Percentiles rank a stretch among this genome's conserved stretches.
phyloP scores from a whole-genome alignment of 2,329 filamentous ascomycete species.

The Trichoderma sp. region DNA sequence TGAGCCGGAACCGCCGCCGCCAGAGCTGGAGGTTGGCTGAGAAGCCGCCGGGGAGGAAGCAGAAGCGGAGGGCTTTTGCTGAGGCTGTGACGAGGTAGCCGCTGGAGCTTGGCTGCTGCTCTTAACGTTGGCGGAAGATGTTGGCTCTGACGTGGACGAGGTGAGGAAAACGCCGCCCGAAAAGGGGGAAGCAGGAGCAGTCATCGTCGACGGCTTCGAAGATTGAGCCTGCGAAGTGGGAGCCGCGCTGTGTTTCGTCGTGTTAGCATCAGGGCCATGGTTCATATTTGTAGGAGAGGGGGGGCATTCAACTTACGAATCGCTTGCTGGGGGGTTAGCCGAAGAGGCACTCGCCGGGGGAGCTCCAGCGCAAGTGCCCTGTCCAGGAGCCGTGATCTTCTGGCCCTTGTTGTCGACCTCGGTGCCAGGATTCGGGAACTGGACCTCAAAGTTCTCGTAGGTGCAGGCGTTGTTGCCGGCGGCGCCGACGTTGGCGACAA shows the following conservation, averaged over 20 bases:
- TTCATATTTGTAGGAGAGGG: too few species aligned
- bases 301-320: background rate
- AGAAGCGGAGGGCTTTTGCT: background rate
- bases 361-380: background rate
- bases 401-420: constrained; percentile 44
- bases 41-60: background rate
- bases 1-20: background rate
- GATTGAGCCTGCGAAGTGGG: background rate
- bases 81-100: constrained; percentile 19
- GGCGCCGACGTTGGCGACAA: constrained; percentile 65
- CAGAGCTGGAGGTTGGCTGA: constrained; percentile 10
- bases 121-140: constrained; percentile 21
- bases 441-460: constrained; percentile 53
- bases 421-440: constrained; percentile 64
- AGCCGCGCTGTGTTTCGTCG: background rate
- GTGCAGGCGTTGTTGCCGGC: constrained; percentile 59
- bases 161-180: constrained; percentile 20
- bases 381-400: constrained; percentile 35
- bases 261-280: background rate
- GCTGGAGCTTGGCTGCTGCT: constrained; percentile 28
- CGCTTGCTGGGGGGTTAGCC: background rate
- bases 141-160: background rate
- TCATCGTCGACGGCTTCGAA: background rate
- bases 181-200: background rate
- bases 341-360: constrained; percentile 22